Conservation (phyloP, 2,329 filamentous ascomycete genomes). For the Fusarium setosum region DNA sequence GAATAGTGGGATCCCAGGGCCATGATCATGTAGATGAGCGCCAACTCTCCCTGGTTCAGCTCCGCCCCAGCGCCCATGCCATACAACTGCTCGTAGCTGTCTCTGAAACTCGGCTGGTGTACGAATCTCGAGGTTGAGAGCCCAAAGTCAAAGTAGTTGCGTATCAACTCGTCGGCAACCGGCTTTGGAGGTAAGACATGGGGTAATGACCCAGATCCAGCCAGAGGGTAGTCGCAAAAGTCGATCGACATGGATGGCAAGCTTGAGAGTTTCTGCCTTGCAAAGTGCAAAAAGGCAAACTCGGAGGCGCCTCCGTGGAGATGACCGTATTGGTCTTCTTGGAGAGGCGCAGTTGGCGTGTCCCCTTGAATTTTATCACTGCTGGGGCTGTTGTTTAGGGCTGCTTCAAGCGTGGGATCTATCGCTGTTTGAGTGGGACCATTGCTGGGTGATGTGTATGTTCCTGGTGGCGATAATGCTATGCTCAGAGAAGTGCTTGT, state of each 20-base stretch:
- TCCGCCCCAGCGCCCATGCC: neutral
- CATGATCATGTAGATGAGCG: neutral
- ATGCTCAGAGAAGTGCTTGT: neutral
- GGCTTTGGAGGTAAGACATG: neutral
- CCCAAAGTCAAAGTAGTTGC: neutral
- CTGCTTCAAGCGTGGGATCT: neutral
- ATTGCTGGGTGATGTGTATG: neutral
- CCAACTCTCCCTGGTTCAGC: neutral
- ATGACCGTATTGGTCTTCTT: neutral
- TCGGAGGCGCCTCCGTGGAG: neutral
- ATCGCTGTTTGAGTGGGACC: neutral
- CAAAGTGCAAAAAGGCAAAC: neutral
- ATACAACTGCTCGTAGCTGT: neutral
- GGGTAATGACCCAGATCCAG: neutral
- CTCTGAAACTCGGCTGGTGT: neutral
- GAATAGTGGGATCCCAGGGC: neutral
- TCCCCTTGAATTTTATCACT: neutral
- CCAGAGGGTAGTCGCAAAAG: neutral
- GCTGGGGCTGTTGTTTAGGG: neutral
- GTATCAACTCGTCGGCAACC: neutral
- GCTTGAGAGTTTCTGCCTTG: neutral
- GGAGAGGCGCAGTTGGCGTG: neutral
- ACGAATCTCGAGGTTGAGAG: neutral
- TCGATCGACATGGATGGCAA: neutral
- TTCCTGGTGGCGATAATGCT: neutral